phyloP scores from a whole-genome alignment of 164 flowering plant genomes.

The Berberis vulgaris region DNA sequence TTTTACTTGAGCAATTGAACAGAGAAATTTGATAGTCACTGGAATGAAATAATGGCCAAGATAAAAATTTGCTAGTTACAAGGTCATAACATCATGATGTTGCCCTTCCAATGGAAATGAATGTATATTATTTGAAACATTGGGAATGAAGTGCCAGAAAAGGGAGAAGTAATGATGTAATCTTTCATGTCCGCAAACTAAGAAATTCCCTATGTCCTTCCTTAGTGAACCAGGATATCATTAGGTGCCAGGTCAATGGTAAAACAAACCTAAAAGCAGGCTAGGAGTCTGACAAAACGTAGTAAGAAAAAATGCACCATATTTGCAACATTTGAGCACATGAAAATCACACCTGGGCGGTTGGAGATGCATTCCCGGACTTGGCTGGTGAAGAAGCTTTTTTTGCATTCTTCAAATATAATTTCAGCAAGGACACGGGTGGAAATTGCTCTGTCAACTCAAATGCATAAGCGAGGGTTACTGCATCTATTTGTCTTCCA shows the following conservation, averaged over 20 bases:
- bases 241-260: background rate
- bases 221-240: background rate
- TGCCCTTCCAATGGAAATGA: too few relatives aligned
- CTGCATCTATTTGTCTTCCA: slow-evolving; percentile 93
- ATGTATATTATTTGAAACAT: too few relatives aligned
- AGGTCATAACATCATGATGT: too few relatives aligned
- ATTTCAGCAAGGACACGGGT: slow-evolving; percentile 67
- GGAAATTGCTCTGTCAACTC: slow-evolving; percentile 66
- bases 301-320: background rate
- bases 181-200: background rate
- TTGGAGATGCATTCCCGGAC: slow-evolving; percentile 52
- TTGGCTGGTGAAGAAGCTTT: slow-evolving; percentile 57
- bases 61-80: too few relatives aligned
- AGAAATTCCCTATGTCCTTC: background rate
- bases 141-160: background rate
- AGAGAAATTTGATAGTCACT: too few relatives aligned
- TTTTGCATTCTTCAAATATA: slow-evolving; percentile 68
- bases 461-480: slow-evolving; percentile 87
- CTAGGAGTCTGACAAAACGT: background rate
- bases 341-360: slow-evolving; percentile 44
- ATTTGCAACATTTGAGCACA: background rate
- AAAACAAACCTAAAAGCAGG: background rate
- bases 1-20: too few relatives aligned
- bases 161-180: background rate
- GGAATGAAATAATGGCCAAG: too few relatives aligned